phyloP scores from a whole-genome alignment of 305 asterid species.

The Solanum chacoense region DNA sequence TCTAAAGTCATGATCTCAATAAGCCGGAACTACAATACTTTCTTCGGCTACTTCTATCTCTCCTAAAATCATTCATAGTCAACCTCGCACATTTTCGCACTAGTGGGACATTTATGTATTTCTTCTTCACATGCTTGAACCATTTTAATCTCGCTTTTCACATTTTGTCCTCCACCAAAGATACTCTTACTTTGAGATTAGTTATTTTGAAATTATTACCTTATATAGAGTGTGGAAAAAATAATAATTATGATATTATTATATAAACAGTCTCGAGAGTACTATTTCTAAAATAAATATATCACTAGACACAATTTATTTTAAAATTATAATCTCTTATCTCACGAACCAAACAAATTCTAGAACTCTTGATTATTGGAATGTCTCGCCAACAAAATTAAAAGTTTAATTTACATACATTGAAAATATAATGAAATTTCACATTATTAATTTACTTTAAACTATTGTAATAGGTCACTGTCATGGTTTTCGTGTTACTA shows the following conservation, averaged over 20 bases:
- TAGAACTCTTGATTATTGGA: neutral
- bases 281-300: neutral
- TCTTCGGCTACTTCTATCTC: fast-evolving
- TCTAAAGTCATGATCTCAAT: fast-evolving
- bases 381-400: neutral
- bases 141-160: neutral
- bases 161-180: neutral
- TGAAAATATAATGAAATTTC: neutral
- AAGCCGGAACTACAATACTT: neutral
- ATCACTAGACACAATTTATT: neutral
- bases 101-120: fast-evolving
- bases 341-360: neutral
- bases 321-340: neutral
- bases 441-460: neutral
- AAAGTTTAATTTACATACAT: neutral
- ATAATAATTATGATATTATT: neutral
- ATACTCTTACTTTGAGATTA: neutral
- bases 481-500: neutral
- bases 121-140: neutral
- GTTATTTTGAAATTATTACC: neutral
- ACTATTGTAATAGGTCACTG: neutral
- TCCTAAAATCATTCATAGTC: neutral
- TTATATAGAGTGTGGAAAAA: neutral
- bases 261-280: neutral
- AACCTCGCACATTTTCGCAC: fast-evolving